phyloP scores from a whole-genome alignment of 768 basidiomycete species.

The Podaxis rugospora region DNA sequence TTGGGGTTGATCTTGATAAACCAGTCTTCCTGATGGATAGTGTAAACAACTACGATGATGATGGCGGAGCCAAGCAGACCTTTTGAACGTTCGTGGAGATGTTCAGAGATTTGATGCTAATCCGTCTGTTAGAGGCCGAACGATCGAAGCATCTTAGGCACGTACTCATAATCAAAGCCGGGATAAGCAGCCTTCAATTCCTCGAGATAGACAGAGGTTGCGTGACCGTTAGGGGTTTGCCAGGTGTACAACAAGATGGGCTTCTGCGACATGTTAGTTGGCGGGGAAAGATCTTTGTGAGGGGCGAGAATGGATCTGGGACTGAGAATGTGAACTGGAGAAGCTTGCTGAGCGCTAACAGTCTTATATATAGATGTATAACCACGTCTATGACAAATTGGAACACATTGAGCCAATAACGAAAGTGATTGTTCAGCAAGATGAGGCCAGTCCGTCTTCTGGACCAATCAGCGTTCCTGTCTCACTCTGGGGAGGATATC shows the following conservation, averaged over 20 bases:
- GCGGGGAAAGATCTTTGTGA: constrained; percentile 26
- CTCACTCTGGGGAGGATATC: neutral
- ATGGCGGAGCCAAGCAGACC: constrained; percentile 23
- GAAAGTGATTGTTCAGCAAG: constrained; percentile 10
- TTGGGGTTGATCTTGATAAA: constrained; percentile 74
- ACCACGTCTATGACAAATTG: neutral
- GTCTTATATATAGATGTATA: constrained; percentile 6
- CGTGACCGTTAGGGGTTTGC: constrained; percentile 57
- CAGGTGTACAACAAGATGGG: constrained; percentile 49
- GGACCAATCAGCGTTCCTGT: neutral
- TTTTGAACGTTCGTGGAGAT: constrained; percentile 72
- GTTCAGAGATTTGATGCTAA: constrained; percentile 49
- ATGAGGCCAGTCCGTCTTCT: neutral
- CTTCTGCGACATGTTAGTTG: constrained; percentile 20
- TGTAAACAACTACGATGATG: neutral
- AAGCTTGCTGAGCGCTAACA: constrained; percentile 1
- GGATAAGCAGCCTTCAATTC: constrained; percentile 57
- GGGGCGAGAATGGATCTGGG: constrained; percentile 3
- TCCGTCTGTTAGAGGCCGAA: neutral
- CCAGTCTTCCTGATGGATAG: constrained; percentile 48
- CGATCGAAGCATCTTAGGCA: neutral
- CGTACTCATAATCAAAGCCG: constrained; percentile 46
- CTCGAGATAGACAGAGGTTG: constrained; percentile 51
- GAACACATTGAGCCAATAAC: neutral
- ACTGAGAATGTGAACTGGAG: neutral